Percentiles rank a stretch among this genome's conserved stretches.
Evolutionary conservation across 352 stramenopile species (phyloP).

Genomic region (Phytophthora pisi): DNA sequence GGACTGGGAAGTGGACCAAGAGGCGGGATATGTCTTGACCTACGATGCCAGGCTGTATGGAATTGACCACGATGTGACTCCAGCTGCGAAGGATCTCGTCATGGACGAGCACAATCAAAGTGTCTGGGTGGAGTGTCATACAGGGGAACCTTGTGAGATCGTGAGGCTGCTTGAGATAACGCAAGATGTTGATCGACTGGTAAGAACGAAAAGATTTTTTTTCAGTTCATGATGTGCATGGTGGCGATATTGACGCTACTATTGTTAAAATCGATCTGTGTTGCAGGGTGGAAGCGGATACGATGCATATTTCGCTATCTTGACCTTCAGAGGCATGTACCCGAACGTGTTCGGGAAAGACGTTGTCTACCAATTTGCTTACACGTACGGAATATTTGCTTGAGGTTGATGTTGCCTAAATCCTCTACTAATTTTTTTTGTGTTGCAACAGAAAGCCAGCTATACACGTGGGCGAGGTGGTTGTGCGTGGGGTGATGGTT

Average conservation of each 20-base stretch:
- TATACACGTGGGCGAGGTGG: constrained; percentile 71
- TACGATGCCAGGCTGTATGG: constrained; percentile 78
- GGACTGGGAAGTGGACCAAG: constrained; percentile 26
- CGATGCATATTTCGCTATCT: constrained; percentile 59
- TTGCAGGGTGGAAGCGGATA: constrained; percentile 67
- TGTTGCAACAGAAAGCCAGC: constrained; percentile 60
- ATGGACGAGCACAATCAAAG: constrained; percentile 74
- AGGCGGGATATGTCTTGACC: constrained; percentile 65
- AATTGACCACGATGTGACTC: constrained; percentile 47
- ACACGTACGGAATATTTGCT: constrained; percentile 58
- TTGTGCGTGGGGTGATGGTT: constrained; percentile 66
- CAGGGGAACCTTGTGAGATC: constrained; percentile 45
- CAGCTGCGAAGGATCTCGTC: constrained; percentile 53
- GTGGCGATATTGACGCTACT: not conserved
- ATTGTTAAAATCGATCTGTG: constrained; percentile 1
- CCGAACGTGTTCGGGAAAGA: constrained; percentile 72
- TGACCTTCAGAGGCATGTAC: constrained; percentile 77
- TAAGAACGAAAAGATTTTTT: constrained; percentile 18
- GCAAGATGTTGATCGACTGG: constrained; percentile 63
- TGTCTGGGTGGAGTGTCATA: constrained; percentile 72
- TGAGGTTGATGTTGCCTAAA: no score
- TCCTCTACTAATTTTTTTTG: not conserved
- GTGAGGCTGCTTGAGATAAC: constrained; percentile 74
- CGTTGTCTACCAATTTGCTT: constrained; percentile 80
- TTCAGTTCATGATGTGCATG: not conserved